phyloP scores from a whole-genome alignment of 2,329 filamentous ascomycete genomes.

The Chrysosporium keratinophilum region DNA sequence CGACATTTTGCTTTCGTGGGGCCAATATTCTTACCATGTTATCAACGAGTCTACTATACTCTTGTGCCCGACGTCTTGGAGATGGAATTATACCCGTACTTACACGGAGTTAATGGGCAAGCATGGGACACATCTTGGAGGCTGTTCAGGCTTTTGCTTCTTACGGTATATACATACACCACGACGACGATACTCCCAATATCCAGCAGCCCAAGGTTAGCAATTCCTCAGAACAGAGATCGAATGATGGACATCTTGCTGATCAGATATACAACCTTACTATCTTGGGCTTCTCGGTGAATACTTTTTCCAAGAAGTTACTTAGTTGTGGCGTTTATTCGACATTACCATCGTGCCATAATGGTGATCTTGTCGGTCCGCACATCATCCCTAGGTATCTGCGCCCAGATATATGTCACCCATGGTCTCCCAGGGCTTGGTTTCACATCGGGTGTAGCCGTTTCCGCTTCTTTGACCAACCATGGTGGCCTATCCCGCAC shows the following conservation, averaged over 20 bases:
- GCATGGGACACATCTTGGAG: conserved; percentile 68
- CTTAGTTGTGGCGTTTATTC: conserved; percentile 13
- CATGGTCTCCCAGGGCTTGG: too few relatives aligned
- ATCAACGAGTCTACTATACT: conserved; percentile 69
- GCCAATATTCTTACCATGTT: conserved; percentile 60
- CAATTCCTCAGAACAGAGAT: conserved; percentile 1
- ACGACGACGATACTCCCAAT: conserved; percentile 73
- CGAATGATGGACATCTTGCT: not conserved
- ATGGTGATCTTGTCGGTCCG: too few relatives aligned
- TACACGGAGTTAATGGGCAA: conserved; percentile 76
- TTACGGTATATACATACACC: conserved; percentile 82
- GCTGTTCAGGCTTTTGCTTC: conserved; percentile 82
- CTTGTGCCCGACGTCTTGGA: conserved; percentile 74
- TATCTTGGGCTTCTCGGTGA: conserved; percentile 56
- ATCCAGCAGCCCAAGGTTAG: conserved; percentile 63
- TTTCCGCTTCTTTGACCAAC: too few relatives aligned
- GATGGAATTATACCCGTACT: conserved; percentile 75
- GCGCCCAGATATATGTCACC: too few relatives aligned
- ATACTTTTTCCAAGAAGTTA: conserved; percentile 18
- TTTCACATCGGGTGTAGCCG: too few relatives aligned
- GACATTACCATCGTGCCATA: not conserved
- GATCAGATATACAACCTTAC: conserved; percentile 45
- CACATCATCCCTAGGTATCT: too few relatives aligned
- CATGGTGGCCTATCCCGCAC: too few relatives aligned
- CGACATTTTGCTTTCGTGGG: conserved; percentile 84